Evolutionary conservation across 129 eudicot genomes (phyloP).

Genomic region (Ambrosia artemisiifolia): DNA sequence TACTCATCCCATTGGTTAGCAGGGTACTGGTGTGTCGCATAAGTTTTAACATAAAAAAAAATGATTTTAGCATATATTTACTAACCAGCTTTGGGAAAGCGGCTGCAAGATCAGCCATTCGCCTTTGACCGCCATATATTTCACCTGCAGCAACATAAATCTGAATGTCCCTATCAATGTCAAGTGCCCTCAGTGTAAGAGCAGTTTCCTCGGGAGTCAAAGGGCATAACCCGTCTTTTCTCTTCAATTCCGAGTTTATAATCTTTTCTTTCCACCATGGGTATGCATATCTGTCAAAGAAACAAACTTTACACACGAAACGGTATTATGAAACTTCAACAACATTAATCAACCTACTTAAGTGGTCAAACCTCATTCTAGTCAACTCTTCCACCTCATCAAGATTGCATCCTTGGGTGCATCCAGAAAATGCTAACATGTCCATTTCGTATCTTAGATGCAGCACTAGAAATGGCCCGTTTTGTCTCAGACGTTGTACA

Average conservation of each 20-base stretch:
- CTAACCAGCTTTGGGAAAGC: slow-evolving; percentile 82
- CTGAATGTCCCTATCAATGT: slow-evolving; percentile 71
- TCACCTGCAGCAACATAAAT: slow-evolving; percentile 96
- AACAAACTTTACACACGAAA: not conserved
- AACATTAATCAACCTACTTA: not conserved
- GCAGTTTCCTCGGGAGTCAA: slow-evolving; percentile 98
- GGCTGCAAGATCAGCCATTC: slow-evolving; percentile 67
- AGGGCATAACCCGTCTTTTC: slow-evolving; percentile 91
- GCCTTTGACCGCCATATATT: slow-evolving; percentile 76
- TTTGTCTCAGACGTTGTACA: slow-evolving; percentile 57
- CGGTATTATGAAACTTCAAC: not conserved
- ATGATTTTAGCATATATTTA: slow-evolving; percentile 7
- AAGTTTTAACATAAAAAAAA: no score
- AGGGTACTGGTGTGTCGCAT: no score
- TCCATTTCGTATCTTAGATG: slow-evolving; percentile 98
- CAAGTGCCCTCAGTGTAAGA: slow-evolving; percentile 68
- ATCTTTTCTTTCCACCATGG: slow-evolving; percentile 99
- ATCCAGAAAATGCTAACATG: slow-evolving; percentile 95
- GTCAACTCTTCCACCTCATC: slow-evolving; percentile 88
- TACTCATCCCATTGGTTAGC: not conserved
- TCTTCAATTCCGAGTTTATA: slow-evolving; percentile 73
- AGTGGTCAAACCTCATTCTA: slow-evolving; percentile 68
- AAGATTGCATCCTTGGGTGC: slow-evolving; percentile 75
- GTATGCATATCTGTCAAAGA: slow-evolving; percentile 67
- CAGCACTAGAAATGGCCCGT: slow-evolving; percentile 84